Base-by-base conservation (phyloP, 495 filamentous ascomycete species). In the Xylaria bambusicola region DNA sequence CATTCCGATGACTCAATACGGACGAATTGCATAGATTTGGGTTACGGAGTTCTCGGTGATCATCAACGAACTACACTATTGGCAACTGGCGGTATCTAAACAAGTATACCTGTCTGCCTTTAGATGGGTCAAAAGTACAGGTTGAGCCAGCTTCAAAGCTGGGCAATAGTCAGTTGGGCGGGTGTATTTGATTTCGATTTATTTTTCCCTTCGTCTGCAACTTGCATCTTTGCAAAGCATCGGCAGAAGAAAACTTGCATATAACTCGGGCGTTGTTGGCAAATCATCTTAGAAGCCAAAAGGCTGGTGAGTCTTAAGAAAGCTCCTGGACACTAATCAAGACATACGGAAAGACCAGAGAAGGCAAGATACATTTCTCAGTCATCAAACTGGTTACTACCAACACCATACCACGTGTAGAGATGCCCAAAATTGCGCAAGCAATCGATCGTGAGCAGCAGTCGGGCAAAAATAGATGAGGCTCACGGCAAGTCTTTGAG, bases 241-340 rank as follows among this genome's bases (percentile, higher is more conserved):
- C 20, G 58, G 35, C 42, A 47, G 47, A 50, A 52, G 58, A 59
- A 66, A 55, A 63, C 51, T 66, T 72, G 67, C 67, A 70, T 72
- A 68, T 49, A 62, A 58, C 47, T 68, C 27, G 62, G 69, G 69
- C 69, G 69, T 72, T 72, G 65, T 70, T 61, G 69, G 65, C 65
- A 70, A 66, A 62, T 59, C 63, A 62, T 62, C 38, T 60, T 70
- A 70, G 67, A 71, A 40, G 40, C 41, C 50, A 23, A 29, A 52
- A 38, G 31, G 40, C 29, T 46, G 57, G 26, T 26, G 18, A 15
- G 42, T 38, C 57, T 47, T 40, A 21, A 38, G 29, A 56, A 62
- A 58, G 62, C 56, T 58, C 49, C 41, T 52, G 40, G 18, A 18
- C 49, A 47, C 49, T 52, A 47, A 47, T 44, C 18, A 41, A 60